These are phyloP conservation scores for Sinapis alba DNA, from an alignment of 441 rosid species.

Conservation along the genomic window DNA sequence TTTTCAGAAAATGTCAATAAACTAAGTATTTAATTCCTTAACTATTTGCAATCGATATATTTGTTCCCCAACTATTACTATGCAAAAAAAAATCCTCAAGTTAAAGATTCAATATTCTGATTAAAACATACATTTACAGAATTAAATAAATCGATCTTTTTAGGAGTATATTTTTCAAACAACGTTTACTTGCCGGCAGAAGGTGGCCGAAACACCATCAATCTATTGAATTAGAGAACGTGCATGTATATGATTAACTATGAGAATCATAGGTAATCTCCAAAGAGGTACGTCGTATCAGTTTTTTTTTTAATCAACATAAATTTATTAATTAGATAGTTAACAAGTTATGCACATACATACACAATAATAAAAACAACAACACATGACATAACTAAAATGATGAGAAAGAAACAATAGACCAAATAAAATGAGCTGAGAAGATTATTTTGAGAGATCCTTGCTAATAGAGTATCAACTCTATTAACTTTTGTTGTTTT, in stretches of 20 bases:
- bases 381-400: too few species aligned
- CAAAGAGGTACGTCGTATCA: background rate
- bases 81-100: background rate
- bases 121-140: background rate
- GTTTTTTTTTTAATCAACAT: too few species aligned
- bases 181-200: background rate
- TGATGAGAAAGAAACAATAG: too few species aligned
- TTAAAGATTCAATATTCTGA: background rate
- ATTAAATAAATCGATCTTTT: too few species aligned
- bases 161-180: background rate
- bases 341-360: too few species aligned
- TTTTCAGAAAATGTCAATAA: background rate
- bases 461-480: too few species aligned
- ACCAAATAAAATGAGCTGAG: too few species aligned
- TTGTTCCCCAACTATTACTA: background rate
- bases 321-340: too few species aligned
- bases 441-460: too few species aligned
- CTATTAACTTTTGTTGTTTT: too few species aligned
- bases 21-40: background rate
- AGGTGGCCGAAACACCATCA: background rate
- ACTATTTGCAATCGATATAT: background rate
- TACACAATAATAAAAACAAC: too few species aligned
- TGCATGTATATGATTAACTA: background rate
- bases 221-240: background rate
- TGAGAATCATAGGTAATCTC: background rate